A percentile compares a stretch with the other conserved stretches of the same genome.
These are phyloP conservation scores for Quercus bicolor DNA, from an alignment of 306 rosid species.

Conservation along the genomic window DNA sequence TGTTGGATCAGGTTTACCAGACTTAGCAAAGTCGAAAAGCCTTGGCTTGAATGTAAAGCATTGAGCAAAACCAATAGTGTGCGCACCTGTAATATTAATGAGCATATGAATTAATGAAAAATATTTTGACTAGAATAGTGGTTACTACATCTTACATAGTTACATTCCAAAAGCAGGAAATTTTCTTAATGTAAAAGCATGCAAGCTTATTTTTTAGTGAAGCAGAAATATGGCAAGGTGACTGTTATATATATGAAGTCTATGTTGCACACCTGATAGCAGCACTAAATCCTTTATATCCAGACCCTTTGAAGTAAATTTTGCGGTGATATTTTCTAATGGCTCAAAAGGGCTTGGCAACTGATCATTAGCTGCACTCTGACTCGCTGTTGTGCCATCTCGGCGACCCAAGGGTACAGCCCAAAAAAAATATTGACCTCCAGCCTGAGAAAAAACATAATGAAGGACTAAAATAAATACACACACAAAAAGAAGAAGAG, in stretches of 20 bases:
- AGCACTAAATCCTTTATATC: conserved; percentile 65
- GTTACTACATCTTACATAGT: too few relatives aligned
- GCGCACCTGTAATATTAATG: conserved; percentile 49
- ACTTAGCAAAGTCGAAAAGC: conserved; percentile 58
- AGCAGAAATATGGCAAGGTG: not conserved
- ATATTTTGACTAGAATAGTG: not conserved
- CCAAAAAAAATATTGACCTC: conserved; percentile 63
- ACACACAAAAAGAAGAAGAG: not conserved
- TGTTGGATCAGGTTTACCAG: conserved; percentile 73
- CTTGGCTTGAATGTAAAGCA: conserved; percentile 82
- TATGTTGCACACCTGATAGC: conserved; percentile 62
- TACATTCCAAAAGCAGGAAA: too few relatives aligned
- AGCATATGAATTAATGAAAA: not conserved
- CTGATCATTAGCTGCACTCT: conserved; percentile 46
- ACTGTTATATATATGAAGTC: not conserved
- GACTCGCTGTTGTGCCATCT: conserved; percentile 69
- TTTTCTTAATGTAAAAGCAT: not conserved
- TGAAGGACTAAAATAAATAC: not conserved
- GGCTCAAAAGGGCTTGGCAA: conserved; percentile 85
- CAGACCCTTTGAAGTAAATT: conserved; percentile 67
- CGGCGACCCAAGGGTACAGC: conserved; percentile 65
- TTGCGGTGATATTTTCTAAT: conserved; percentile 53
- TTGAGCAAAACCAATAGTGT: conserved; percentile 84
- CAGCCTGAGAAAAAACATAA: conserved; percentile 34
- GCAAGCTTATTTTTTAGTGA: not conserved